Base-by-base conservation (phyloP, 148 eudicot species). In the Rhododendron molle region DNA sequence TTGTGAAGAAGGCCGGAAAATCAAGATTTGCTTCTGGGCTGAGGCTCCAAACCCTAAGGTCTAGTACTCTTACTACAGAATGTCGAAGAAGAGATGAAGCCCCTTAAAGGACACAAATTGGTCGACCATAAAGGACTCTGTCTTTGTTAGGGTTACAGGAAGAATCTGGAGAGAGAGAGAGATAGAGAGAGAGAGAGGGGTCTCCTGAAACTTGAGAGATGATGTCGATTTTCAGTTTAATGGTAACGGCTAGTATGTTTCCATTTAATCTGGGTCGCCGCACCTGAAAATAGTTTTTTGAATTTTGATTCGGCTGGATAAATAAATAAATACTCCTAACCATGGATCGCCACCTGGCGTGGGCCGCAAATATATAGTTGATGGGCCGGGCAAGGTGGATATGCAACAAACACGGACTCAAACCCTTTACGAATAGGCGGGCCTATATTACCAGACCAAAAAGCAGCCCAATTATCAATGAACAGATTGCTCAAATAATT, bases 171-270 rank as follows among this genome's bases (percentile, higher is more conserved):
- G 16, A 40, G 76, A 13, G 34, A 23, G 58, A 65, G 78, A 16
- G 38, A 44, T 78, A 82, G 83, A 81, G 62, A 81, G 69, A 56
- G 83, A 54, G 71, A 52, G 65, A 14, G 46, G 4, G 9, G 81
- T 26, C 52, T 26, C 56, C 81, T 78, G 54, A 78, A 40, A 74
- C 46, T 38, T 36, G 78, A 76, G 30, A 77, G 81, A 30, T 30
- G 52, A 49, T 38, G 54, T 80, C 23, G 34, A 14, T 30, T 23
- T 5, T 34, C 83, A 0, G 49, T 60, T 81, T 81, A 16, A 73
- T 73, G 21, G 85, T 72, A 83, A 83, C 85, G 85, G 85, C 85
- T 83, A 82, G 67, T 71, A 69, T 11, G 18, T 9, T 44, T 26
- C 69, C 56, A 83, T 83, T 83, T 46, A 69, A 36, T 28, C 21